Evolutionary conservation across 768 basidiomycete species (phyloP).

Genomic region (Roridomyces roridus): DNA sequence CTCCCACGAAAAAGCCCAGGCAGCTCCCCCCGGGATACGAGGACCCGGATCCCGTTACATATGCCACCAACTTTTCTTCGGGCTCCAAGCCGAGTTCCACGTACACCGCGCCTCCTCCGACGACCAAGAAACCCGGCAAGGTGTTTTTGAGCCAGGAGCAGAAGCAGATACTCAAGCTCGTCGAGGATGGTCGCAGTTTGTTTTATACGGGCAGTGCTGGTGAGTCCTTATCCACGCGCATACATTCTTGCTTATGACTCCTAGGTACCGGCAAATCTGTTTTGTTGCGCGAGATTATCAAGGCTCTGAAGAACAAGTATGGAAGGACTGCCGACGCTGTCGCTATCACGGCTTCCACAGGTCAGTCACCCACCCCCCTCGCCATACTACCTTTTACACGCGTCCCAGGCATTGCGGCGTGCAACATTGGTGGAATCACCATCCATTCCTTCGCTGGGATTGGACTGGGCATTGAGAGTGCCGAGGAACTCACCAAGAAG

Average conservation of each 20-base stretch:
- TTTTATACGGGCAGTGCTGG: slow-evolving; percentile 99
- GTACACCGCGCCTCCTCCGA: slow-evolving; percentile 21
- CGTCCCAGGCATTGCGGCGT: slow-evolving; percentile 84
- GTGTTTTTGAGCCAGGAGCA: slow-evolving; percentile 88
- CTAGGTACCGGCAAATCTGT: slow-evolving; percentile 97
- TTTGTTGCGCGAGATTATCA: slow-evolving; percentile 90
- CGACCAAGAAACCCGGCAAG: slow-evolving; percentile 40
- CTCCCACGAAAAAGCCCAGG: slow-evolving; percentile 57
- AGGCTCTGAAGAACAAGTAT: slow-evolving; percentile 63
- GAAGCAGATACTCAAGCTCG: slow-evolving; percentile 79
- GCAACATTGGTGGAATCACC: slow-evolving; percentile 96
- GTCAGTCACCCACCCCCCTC: slow-evolving; percentile 39
- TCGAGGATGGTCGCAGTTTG: slow-evolving; percentile 72
- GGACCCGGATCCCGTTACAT: slow-evolving; percentile 42
- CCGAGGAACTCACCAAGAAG: slow-evolving; percentile 66
- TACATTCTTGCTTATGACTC: neutral
- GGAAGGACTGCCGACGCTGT: slow-evolving; percentile 69
- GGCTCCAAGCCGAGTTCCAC: slow-evolving; percentile 12
- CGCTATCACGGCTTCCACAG: slow-evolving; percentile 94
- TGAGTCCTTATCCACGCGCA: slow-evolving; percentile 44
- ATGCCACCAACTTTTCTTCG: slow-evolving; percentile 28
- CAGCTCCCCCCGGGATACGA: slow-evolving; percentile 60
- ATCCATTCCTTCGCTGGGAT: slow-evolving; percentile 97
- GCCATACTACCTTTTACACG: neutral
- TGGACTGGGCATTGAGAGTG: slow-evolving; percentile 76